A percentile compares a stretch with the other conserved stretches of the same genome.
Evolutionary conservation across 805 yeast genomes (phyloP).

Genomic region (Debaryomyces prosopidis): DNA sequence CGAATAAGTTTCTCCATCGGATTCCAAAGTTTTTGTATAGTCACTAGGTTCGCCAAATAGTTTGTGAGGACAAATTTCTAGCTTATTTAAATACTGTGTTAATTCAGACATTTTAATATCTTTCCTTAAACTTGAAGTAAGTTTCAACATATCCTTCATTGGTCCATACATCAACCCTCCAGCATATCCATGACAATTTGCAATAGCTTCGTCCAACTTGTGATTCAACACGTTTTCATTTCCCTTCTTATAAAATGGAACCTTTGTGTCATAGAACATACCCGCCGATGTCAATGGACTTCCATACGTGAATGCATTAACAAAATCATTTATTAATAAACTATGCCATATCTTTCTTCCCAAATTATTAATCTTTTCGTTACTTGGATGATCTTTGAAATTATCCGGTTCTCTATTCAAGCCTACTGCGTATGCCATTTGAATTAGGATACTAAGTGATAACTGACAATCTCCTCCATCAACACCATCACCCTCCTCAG

Average conservation of each 20-base stretch:
- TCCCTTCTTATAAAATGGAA: conserved; percentile 36
- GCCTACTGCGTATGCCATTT: conserved; percentile 48
- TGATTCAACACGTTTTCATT: conserved; percentile 32
- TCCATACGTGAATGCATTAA: conserved; percentile 46
- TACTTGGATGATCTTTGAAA: background rate
- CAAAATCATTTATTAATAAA: conserved; percentile 33
- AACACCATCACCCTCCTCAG: conserved; percentile 51
- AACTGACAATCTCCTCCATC: conserved; percentile 33
- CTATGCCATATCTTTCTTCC: conserved; percentile 31
- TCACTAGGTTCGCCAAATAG: conserved; percentile 21
- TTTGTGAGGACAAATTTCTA: conserved; percentile 28
- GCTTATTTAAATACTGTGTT: conserved; percentile 22
- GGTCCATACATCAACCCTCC: conserved; percentile 26
- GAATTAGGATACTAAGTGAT: conserved; percentile 28
- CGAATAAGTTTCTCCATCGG: conserved; percentile 1
- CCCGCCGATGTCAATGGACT: conserved; percentile 38
- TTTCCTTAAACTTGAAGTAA: conserved; percentile 35
- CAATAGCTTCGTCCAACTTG: conserved; percentile 38
- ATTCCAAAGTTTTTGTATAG: conserved; percentile 6
- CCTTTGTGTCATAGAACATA: conserved; percentile 47
- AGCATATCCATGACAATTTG: conserved; percentile 25
- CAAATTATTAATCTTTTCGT: conserved; percentile 16
- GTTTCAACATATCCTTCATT: conserved; percentile 30
- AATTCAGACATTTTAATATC: conserved; percentile 35
- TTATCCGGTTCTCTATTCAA: conserved; percentile 41